Evolutionary conservation across 345 rosid genomes (phyloP).

Genomic region (Gossypioides kirkii): DNA sequence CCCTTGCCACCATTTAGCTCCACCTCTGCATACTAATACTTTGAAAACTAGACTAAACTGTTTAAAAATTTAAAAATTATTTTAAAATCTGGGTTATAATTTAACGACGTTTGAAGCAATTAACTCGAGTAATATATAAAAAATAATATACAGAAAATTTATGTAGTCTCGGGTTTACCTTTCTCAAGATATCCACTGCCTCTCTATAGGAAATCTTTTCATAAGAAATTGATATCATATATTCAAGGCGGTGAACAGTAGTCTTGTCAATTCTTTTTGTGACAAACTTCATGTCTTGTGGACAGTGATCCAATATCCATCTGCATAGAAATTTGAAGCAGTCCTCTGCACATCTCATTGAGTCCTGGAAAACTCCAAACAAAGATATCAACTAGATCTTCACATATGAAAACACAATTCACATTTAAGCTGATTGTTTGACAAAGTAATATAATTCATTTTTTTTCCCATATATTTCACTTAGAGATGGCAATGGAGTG

Average conservation of each 20-base stretch:
- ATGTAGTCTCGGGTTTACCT: slow-evolving; percentile 41
- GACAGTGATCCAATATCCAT: slow-evolving; percentile 60
- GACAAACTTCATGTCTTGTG: slow-evolving; percentile 59
- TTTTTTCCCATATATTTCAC: too few species aligned
- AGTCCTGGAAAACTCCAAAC: slow-evolving; percentile 46
- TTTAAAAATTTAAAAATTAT: too few species aligned
- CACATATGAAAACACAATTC: neutral
- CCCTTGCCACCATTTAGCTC: too few species aligned
- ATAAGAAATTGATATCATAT: slow-evolving; percentile 33
- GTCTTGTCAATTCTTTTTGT: slow-evolving; percentile 54
- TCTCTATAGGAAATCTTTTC: slow-evolving; percentile 59
- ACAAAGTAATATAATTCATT: too few species aligned
- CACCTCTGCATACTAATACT: too few species aligned
- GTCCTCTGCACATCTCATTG: slow-evolving; percentile 73
- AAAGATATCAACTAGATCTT: neutral
- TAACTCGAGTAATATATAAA: too few species aligned
- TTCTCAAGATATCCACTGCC: slow-evolving; percentile 48
- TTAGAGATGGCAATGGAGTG: too few species aligned
- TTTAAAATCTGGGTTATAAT: too few species aligned
- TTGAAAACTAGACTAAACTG: too few species aligned
- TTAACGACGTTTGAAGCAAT: too few species aligned
- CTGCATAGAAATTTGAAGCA: slow-evolving; percentile 66
- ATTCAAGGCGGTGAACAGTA: slow-evolving; percentile 47
- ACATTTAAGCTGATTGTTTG: neutral
- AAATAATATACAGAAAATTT: too few species aligned